A percentile compares a stretch with the other conserved stretches of the same genome.
These are phyloP conservation scores for Themeda triandra DNA, from an alignment of 176 grass and related monocot genomes.

Conservation along the genomic window DNA sequence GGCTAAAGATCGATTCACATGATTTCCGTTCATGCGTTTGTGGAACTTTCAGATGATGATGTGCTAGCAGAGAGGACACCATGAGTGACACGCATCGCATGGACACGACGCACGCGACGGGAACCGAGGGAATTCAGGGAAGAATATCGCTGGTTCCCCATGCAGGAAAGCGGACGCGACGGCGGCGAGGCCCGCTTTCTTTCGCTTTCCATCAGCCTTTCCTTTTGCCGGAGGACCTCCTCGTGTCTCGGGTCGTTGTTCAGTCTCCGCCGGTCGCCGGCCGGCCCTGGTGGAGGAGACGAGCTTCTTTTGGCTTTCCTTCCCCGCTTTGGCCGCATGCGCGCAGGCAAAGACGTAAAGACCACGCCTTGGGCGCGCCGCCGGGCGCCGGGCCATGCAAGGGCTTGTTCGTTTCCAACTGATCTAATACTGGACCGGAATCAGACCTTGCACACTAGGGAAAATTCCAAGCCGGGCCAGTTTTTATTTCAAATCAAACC, in stretches of 20 bases:
- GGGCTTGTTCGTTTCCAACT: too few species aligned
- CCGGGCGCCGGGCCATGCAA: too few species aligned
- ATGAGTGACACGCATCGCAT: background rate
- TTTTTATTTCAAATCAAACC: too few species aligned
- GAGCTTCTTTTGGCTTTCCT: background rate
- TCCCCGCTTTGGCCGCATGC: constrained; percentile 13
- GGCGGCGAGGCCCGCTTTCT: background rate
- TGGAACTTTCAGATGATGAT: too few species aligned
- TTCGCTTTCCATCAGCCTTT: background rate
- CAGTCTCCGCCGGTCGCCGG: background rate
- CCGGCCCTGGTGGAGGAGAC: background rate
- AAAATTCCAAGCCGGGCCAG: too few species aligned
- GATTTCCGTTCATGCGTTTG: too few species aligned
- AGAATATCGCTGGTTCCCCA: constrained; percentile 41
- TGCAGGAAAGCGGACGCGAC: background rate
- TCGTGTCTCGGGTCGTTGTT: constrained; percentile 6
- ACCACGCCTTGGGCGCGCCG: constrained; percentile 19
- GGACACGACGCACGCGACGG: background rate
- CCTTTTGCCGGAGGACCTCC: background rate
- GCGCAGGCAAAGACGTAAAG: constrained; percentile 24
- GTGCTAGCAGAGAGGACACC: too few species aligned
- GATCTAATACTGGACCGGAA: too few species aligned
- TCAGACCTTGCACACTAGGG: too few species aligned
- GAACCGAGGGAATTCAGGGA: too few species aligned
- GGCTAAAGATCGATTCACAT: too few species aligned